Conservation (phyloP, 1,139 yeast species). For the Geotrichum restrictum region DNA sequence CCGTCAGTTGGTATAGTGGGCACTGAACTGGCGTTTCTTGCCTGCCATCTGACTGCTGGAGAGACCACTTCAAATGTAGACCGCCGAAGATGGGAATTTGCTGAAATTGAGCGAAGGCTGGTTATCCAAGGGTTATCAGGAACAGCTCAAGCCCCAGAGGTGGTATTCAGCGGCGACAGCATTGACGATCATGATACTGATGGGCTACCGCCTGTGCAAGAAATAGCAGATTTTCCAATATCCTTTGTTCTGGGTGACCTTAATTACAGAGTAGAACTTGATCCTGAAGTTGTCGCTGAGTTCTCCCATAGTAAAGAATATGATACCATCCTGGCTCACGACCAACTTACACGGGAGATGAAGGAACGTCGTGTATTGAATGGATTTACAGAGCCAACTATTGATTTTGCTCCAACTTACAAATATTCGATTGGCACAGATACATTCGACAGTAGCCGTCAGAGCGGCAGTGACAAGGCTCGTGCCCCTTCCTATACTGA, state of each 20-base stretch:
- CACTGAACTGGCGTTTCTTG: slow-evolving; percentile 50
- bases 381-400: slow-evolving; percentile 61
- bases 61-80: slow-evolving; percentile 50
- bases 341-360: slow-evolving; percentile 56
- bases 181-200: slow-evolving; percentile 18
- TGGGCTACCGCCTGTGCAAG: slow-evolving; percentile 14
- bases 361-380: slow-evolving; percentile 52
- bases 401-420: slow-evolving; percentile 72
- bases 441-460: slow-evolving; percentile 44
- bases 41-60: slow-evolving; percentile 69
- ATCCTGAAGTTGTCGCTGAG: slow-evolving; percentile 44
- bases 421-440: slow-evolving; percentile 46
- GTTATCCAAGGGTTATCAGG: slow-evolving; percentile 27
- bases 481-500: slow-evolving; percentile 82
- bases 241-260: slow-evolving; percentile 69
- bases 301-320: slow-evolving; percentile 46
- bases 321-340: slow-evolving; percentile 50
- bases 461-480: slow-evolving; percentile 43
- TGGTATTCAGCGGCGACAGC: slow-evolving; percentile 8
- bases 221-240: slow-evolving; percentile 15
- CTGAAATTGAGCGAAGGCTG: slow-evolving; percentile 40
- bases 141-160: slow-evolving; percentile 22
- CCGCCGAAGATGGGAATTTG: slow-evolving; percentile 45
- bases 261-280: slow-evolving; percentile 59
- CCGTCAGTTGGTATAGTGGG: slow-evolving; percentile 36